phyloP scores from a whole-genome alignment of 2,329 filamentous ascomycete genomes.

The Ceratocystis alfenasii region DNA sequence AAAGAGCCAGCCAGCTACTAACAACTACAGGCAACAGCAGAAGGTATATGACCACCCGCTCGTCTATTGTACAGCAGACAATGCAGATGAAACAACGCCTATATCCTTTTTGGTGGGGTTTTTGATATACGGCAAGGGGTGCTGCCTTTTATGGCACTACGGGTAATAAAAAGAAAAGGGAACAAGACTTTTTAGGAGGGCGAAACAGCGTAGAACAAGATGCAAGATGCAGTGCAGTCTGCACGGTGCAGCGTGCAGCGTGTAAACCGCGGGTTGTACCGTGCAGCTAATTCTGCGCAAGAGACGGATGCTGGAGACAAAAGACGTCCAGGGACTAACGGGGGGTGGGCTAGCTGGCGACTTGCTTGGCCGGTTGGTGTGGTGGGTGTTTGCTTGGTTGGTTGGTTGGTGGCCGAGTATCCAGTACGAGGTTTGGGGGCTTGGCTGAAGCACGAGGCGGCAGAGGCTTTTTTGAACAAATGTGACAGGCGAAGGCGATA shows the following conservation, averaged over 20 bases:
- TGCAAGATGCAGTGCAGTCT: background rate
- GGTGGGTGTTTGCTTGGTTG: background rate
- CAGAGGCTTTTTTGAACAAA: background rate
- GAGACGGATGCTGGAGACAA: background rate
- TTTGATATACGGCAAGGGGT: background rate
- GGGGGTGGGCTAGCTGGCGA: background rate
- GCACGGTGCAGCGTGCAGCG: background rate
- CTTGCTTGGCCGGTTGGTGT: background rate
- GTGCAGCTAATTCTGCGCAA: background rate
- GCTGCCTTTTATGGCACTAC: background rate
- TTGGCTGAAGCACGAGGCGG: conserved; percentile 4
- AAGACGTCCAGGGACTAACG: too few species aligned
- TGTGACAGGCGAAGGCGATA: too few species aligned
- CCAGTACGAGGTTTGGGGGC: background rate
- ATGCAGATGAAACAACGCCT: background rate
- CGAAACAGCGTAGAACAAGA: background rate
- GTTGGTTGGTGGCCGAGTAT: background rate
- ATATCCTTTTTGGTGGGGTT: background rate
- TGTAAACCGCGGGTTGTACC: background rate
- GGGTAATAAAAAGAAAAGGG: background rate
- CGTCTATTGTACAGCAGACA: background rate
- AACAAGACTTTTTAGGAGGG: background rate
- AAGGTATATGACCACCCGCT: background rate
- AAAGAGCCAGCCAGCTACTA: background rate
- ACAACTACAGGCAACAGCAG: background rate